A percentile compares a stretch with the other conserved stretches of the same genome.
Conservation (phyloP, 2,329 filamentous ascomycete genomes). For the Westerdykella aurantiaca region DNA sequence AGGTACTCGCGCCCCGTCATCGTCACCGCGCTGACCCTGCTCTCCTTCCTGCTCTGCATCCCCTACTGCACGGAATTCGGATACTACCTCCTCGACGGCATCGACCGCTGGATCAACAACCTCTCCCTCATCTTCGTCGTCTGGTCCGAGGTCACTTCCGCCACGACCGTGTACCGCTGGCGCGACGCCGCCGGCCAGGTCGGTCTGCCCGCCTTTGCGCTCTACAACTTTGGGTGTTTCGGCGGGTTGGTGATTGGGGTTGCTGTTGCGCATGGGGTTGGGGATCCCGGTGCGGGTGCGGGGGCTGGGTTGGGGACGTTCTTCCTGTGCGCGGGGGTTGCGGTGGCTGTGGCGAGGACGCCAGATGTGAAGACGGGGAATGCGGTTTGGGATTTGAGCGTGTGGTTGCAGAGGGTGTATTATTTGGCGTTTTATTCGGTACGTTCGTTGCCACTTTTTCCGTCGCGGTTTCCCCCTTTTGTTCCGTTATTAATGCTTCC, state of each 20-base stretch:
- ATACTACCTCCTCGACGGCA: constrained; percentile 50
- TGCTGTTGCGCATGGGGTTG: constrained; percentile 44
- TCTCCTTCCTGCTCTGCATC: constrained; percentile 51
- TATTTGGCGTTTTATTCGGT: constrained; percentile 55
- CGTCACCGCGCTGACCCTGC: constrained; percentile 45
- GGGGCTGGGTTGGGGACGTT: constrained; percentile 52
- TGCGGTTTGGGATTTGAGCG: constrained; percentile 41
- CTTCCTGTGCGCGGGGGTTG: constrained; percentile 37
- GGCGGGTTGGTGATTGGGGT: constrained; percentile 50
- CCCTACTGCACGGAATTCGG: constrained; percentile 56
- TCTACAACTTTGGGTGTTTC: constrained; percentile 51
- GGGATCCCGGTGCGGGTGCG: constrained; percentile 42
- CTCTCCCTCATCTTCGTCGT: constrained; percentile 52
- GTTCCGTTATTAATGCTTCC: no score
- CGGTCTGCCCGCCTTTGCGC: constrained; percentile 40
- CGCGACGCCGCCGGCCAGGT: constrained; percentile 44
- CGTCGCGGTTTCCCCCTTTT: no score
- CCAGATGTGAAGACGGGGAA: no score
- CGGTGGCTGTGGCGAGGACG: constrained; percentile 40
- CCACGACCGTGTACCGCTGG: constrained; percentile 52
- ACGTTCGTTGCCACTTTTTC: constrained; percentile 19
- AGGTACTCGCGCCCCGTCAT: constrained; percentile 45
- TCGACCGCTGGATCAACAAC: constrained; percentile 54
- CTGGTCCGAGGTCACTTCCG: constrained; percentile 48
- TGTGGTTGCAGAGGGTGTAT: constrained; percentile 43